Conservation (phyloP, 2,329 filamentous ascomycete species). For the Claviceps sorghi region DNA sequence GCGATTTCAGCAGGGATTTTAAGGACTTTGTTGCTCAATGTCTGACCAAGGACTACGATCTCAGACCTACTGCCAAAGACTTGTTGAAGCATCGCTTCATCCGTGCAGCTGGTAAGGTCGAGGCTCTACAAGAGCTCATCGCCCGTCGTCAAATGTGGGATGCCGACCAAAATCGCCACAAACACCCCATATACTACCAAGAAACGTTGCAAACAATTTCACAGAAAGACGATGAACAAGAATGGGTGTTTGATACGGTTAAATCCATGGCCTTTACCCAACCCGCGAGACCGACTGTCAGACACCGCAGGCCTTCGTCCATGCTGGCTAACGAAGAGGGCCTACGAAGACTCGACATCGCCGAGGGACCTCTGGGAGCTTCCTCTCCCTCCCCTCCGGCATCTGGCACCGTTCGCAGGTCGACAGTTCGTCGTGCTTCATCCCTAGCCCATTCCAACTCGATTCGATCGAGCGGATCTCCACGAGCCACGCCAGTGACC, state of each 20-base stretch:
- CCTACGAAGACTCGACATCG: conserved; percentile 44
- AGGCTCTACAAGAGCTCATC: conserved; percentile 76
- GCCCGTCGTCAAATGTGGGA: conserved; percentile 72
- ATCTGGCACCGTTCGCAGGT: conserved; percentile 41
- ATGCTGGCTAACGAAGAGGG: conserved; percentile 45
- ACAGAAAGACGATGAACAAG: conserved; percentile 56
- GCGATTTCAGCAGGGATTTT: conserved; percentile 76
- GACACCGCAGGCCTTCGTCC: conserved; percentile 40
- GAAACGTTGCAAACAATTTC: conserved; percentile 69
- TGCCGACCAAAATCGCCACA: conserved; percentile 51
- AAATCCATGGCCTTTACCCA: conserved; percentile 43
- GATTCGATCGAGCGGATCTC: conserved; percentile 25
- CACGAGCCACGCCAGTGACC: conserved; percentile 28
- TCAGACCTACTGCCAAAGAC: conserved; percentile 71
- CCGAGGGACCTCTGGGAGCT: conserved; percentile 43
- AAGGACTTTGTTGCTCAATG: conserved; percentile 88
- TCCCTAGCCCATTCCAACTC: conserved; percentile 25
- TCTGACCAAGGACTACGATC: conserved; percentile 80
- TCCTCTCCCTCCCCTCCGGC: conserved; percentile 41
- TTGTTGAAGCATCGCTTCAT: conserved; percentile 82
- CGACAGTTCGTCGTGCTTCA: conserved; percentile 37
- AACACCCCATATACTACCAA: conserved; percentile 75
- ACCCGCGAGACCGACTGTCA: conserved; percentile 38
- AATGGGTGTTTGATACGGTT: conserved; percentile 93
- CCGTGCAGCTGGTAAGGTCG: conserved; percentile 70